Percentiles rank a stretch among this genome's conserved stretches.
Conservation (phyloP, 352 stramenopile genomes). For the Stephanocyclus meneghinianus region DNA sequence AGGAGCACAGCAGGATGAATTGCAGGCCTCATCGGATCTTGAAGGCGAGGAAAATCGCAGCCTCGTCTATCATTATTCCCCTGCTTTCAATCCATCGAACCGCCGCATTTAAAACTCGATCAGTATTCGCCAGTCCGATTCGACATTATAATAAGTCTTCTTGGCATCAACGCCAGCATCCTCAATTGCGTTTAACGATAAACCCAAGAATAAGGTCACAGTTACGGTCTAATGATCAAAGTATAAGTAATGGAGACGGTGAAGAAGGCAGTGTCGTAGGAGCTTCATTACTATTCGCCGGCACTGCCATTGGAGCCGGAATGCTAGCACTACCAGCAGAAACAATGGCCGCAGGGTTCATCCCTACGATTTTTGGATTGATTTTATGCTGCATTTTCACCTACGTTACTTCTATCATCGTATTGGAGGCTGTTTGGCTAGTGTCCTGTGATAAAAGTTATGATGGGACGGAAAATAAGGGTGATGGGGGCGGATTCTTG, state of each 20-base stretch:
- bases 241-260: neutral
- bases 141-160: no score
- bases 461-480: slow-evolving; percentile 12
- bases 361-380: slow-evolving; percentile 61
- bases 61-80: no score
- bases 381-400: slow-evolving; percentile 74
- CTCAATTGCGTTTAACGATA: neutral
- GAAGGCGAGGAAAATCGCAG: no score
- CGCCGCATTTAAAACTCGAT: no score
- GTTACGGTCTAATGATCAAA: neutral
- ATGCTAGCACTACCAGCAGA: slow-evolving; percentile 75
- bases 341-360: slow-evolving; percentile 63
- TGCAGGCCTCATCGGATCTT: no score
- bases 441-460: slow-evolving; percentile 25
- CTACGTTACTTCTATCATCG: slow-evolving; percentile 67
- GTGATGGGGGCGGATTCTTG: slow-evolving; percentile 44
- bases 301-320: slow-evolving; percentile 69
- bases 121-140: no score
- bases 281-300: slow-evolving; percentile 60
- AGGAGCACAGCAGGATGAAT: no score
- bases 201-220: neutral
- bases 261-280: slow-evolving; percentile 46
- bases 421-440: slow-evolving; percentile 74
- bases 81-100: no score
- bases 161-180: no score